A percentile compares a stretch with the other conserved stretches of the same genome.
Conservation (phyloP, 108 stramenopile genomes). For the Pelagomonas calceolata region DNA sequence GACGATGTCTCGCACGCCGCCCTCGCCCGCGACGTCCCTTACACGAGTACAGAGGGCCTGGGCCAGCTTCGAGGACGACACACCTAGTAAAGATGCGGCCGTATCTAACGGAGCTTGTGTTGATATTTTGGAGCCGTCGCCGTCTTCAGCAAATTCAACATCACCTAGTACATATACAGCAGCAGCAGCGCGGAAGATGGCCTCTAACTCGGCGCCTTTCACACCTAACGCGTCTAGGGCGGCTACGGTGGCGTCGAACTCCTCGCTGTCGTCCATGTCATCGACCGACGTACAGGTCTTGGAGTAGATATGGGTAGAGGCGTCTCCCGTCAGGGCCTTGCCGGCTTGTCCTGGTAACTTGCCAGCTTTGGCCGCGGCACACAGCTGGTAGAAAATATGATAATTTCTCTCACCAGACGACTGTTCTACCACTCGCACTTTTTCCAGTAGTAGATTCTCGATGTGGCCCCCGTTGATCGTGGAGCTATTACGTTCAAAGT, state of each 20-base stretch:
- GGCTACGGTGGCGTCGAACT: constrained; percentile 19
- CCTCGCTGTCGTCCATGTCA: constrained; percentile 16
- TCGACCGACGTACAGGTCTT: constrained; percentile 18
- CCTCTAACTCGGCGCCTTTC: constrained; percentile 3
- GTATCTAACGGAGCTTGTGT: constrained; percentile 31
- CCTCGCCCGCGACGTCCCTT: constrained; percentile 66
- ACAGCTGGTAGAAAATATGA: constrained; percentile 83
- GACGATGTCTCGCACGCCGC: too few relatives aligned
- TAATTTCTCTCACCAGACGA: constrained; percentile 78
- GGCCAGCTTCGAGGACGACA: constrained; percentile 56
- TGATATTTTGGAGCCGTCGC: not conserved
- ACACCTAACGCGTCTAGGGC: constrained; percentile 13
- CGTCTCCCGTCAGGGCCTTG: constrained; percentile 9
- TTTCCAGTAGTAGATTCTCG: constrained; percentile 80
- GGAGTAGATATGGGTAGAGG: not conserved
- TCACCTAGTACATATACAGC: constrained; percentile 24
- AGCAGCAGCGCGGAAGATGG: constrained; percentile 27
- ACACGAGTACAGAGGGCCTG: constrained; percentile 62
- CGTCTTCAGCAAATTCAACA: constrained; percentile 10
- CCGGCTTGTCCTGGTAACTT: not conserved
- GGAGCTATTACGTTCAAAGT: constrained; percentile 32
- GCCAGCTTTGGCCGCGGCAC: constrained; percentile 24
- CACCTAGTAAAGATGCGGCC: constrained; percentile 66
- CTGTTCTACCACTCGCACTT: constrained; percentile 77
- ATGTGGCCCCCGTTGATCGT: constrained; percentile 51